These are phyloP conservation scores for Magnolia kwangsiensis DNA, from an alignment of 164 flowering plant species.

Conservation along the genomic window DNA sequence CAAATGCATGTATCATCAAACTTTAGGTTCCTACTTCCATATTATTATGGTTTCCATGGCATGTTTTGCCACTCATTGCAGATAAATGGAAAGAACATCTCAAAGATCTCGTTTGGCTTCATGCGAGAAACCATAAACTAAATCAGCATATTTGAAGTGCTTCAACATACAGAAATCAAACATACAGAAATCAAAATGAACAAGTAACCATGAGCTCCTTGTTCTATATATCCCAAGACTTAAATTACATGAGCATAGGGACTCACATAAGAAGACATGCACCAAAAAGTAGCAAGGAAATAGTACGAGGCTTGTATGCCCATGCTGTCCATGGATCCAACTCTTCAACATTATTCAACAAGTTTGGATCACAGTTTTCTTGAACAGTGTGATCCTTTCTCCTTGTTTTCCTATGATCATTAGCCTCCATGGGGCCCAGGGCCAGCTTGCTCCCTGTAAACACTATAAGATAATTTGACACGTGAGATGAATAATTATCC, in stretches of 20 bases:
- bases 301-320: slow-evolving; percentile 93
- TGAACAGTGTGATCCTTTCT: slow-evolving; percentile 30
- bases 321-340: slow-evolving; percentile 98
- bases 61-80: background rate
- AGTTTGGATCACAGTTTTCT: slow-evolving; percentile 40
- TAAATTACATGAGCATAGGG: background rate
- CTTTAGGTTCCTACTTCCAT: background rate
- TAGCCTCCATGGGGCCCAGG: slow-evolving; percentile 48
- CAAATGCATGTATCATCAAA: background rate
- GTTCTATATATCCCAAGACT: background rate
- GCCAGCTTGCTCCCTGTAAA: slow-evolving; percentile 1
- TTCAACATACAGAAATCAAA: background rate
- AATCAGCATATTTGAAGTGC: background rate
- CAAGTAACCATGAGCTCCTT: background rate
- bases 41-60: background rate
- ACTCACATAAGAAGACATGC: slow-evolving; percentile 94
- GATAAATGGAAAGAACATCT: background rate
- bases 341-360: slow-evolving; percentile 33
- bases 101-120: background rate
- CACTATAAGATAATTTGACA: background rate
- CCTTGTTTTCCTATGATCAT: slow-evolving; percentile 45
- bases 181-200: background rate
- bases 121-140: background rate
- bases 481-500: background rate
- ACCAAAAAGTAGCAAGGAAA: slow-evolving; percentile 75